Conservation (phyloP, 257 asterid genomes). For the Penstemon barbatus region DNA sequence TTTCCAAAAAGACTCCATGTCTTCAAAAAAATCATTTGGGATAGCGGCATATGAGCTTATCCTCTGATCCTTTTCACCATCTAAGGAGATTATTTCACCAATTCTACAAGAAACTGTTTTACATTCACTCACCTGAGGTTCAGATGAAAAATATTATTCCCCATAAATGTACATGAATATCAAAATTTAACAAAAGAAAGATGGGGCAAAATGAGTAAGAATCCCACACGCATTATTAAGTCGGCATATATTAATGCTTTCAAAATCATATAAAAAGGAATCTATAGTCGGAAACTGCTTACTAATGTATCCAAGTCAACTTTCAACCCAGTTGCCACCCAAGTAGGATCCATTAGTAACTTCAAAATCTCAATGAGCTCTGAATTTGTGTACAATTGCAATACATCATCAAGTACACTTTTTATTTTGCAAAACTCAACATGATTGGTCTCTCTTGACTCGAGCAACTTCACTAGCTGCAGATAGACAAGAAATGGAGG, state of each 20-base stretch:
- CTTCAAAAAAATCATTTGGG: conserved; percentile 83
- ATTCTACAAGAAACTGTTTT: conserved; percentile 62
- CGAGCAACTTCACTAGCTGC: conserved; percentile 97
- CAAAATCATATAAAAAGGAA: conserved; percentile 13
- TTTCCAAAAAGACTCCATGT: conserved; percentile 94
- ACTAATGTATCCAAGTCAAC: conserved; percentile 76
- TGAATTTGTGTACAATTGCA: conserved; percentile 53
- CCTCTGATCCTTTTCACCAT: conserved; percentile 80
- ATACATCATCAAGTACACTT: conserved; percentile 69
- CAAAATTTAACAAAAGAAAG: conserved; percentile 9
- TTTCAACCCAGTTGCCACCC: conserved; percentile 91
- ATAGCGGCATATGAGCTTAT: conserved; percentile 44
- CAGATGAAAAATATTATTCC: conserved; percentile 7
- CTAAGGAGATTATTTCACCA: conserved; percentile 73
- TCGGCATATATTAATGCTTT: conserved; percentile 2
- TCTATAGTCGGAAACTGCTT: conserved; percentile 33
- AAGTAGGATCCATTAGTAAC: conserved; percentile 82
- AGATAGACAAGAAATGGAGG: conserved; percentile 28
- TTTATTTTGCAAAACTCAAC: conserved; percentile 90
- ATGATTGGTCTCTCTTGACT: conserved; percentile 93
- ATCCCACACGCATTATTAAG: background rate
- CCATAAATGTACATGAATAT: conserved; percentile 1
- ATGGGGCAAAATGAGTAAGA: conserved; percentile 4
- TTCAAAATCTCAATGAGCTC: conserved; percentile 66
- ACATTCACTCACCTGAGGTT: conserved; percentile 74